A percentile compares a stretch with the other conserved stretches of the same genome.
Conservation (phyloP, 345 rosid genomes). For the Crucihimalaya himalaica region DNA sequence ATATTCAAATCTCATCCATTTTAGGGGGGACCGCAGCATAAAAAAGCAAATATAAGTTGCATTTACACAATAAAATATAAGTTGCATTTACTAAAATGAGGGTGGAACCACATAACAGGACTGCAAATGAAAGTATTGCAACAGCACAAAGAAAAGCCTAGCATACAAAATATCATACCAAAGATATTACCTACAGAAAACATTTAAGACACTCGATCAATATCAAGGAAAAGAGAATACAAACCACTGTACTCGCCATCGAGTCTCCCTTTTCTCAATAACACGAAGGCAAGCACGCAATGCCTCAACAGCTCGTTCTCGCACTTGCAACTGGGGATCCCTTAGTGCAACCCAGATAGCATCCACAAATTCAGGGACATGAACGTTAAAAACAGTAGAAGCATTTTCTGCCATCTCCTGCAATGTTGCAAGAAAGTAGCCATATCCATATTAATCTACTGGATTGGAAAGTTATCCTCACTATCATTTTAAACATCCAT, state of each 20-base stretch:
- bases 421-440: slow-evolving; percentile 29
- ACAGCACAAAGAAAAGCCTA: not conserved
- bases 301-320: slow-evolving; percentile 97
- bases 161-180: slow-evolving; percentile 19
- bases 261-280: slow-evolving; percentile 99
- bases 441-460: slow-evolving; percentile 16
- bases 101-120: slow-evolving; percentile 13
- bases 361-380: slow-evolving; percentile 93
- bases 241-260: slow-evolving; percentile 99
- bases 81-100: slow-evolving; percentile 2
- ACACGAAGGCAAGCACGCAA: slow-evolving; percentile 99
- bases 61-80: not conserved
- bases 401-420: slow-evolving; percentile 99
- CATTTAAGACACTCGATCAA: slow-evolving; percentile 13
- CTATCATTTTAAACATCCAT: not conserved
- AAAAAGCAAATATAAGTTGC: not conserved
- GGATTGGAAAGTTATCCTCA: slow-evolving; percentile 2
- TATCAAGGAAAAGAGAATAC: slow-evolving; percentile 39
- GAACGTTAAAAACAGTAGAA: slow-evolving; percentile 96
- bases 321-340: slow-evolving; percentile 84
- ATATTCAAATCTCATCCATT: not conserved
- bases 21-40: not conserved
- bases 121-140: slow-evolving; percentile 16
- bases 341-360: slow-evolving; percentile 99
- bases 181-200: slow-evolving; percentile 5